These are phyloP conservation scores for Chaetomium cochliodes DNA, from an alignment of 495 filamentous ascomycete genomes.

Conservation along the genomic window DNA sequence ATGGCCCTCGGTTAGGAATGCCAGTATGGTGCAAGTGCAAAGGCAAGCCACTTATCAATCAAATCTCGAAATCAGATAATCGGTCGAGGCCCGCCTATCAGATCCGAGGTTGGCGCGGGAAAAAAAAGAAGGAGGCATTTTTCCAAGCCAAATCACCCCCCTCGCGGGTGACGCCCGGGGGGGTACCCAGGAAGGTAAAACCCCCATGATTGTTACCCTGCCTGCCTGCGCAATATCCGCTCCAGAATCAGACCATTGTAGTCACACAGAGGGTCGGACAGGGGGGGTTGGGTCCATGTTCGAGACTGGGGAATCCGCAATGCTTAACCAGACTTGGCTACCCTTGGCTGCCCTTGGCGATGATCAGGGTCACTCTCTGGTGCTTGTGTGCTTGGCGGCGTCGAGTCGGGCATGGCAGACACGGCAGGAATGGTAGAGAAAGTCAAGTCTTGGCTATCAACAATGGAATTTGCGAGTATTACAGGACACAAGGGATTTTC, in stretches of 20 bases:
- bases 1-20: neutral
- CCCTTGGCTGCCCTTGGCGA: conserved; percentile 20
- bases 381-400: no score
- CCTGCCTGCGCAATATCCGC: neutral
- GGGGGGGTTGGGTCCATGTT: neutral
- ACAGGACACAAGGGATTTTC: no score
- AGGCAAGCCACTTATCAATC: conserved; percentile 31
- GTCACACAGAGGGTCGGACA: no score
- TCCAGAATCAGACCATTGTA: no score
- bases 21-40: neutral
- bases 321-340: conserved; percentile 22
- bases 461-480: no score
- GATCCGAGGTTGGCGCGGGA: neutral
- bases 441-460: no score
- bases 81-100: conserved; percentile 8
- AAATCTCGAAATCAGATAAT: conserved; percentile 28
- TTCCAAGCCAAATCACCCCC: neutral
- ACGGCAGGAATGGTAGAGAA: no score
- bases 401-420: no score
- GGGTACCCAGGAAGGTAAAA: no score
- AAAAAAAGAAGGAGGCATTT: neutral
- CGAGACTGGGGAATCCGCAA: conserved; percentile 5
- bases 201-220: no score
- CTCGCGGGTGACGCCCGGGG: no score
- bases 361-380: neutral